These are phyloP conservation scores for Psidium guajava DNA, from an alignment of 345 rosid species.

Conservation along the genomic window DNA sequence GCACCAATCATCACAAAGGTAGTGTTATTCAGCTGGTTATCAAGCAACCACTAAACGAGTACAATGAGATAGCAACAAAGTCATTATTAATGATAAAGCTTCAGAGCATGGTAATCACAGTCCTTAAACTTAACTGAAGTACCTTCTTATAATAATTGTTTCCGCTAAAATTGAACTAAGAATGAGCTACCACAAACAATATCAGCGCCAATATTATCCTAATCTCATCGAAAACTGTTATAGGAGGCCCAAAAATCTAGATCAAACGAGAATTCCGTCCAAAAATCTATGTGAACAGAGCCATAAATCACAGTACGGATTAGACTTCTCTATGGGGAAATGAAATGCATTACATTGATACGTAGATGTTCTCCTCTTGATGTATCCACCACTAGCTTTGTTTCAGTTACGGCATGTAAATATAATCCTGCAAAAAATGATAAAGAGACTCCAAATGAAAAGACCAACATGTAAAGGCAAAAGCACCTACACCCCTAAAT, in stretches of 20 bases:
- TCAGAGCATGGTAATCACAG: neutral
- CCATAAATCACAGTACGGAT: neutral
- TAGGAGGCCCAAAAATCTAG: neutral
- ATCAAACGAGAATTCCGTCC: neutral
- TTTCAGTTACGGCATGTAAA: conserved; percentile 74
- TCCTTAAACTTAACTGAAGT: neutral
- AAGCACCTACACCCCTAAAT: neutral
- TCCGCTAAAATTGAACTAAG: neutral
- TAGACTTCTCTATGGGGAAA: neutral
- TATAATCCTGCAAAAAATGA: conserved; percentile 56
- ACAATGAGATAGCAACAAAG: neutral
- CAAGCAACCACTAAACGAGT: neutral
- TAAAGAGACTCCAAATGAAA: neutral
- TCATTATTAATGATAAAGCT: neutral
- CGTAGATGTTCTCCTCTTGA: conserved; percentile 87
- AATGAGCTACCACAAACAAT: neutral
- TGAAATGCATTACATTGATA: conserved; percentile 51
- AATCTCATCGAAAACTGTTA: neutral
- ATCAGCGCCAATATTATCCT: neutral
- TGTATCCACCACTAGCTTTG: conserved; percentile 93
- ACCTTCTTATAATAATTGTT: neutral
- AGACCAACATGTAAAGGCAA: neutral
- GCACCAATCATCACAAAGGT: neutral
- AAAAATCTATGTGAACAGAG: neutral
- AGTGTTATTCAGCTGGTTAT: neutral